Conservation (phyloP, 495 filamentous ascomycete genomes). For the Penicillium canescens region DNA sequence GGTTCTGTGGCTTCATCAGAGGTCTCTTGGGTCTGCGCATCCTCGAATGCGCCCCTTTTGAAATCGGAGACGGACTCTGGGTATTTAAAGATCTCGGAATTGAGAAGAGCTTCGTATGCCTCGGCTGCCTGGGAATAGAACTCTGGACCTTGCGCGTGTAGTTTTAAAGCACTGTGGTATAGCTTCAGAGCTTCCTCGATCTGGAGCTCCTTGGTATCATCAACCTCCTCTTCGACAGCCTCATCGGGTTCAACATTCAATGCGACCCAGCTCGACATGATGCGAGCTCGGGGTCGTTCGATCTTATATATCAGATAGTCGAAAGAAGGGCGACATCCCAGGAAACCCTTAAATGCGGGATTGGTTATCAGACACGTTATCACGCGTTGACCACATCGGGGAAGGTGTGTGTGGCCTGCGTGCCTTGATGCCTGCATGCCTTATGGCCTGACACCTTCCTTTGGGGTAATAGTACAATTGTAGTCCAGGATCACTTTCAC, state of each 20-base stretch:
- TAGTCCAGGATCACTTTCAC: slow-evolving; percentile 11
- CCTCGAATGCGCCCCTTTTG: slow-evolving; percentile 62
- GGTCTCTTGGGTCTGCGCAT: slow-evolving; percentile 50
- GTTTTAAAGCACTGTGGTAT: slow-evolving; percentile 88
- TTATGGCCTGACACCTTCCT: slow-evolving; percentile 25
- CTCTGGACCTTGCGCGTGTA: slow-evolving; percentile 81
- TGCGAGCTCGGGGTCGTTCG: slow-evolving; percentile 18
- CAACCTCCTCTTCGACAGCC: slow-evolving; percentile 84
- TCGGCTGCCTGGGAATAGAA: slow-evolving; percentile 74
- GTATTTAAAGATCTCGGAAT: slow-evolving; percentile 91
- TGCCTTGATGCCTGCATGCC: slow-evolving; percentile 25
- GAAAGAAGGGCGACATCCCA: slow-evolving; percentile 2
- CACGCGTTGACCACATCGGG: slow-evolving; percentile 39
- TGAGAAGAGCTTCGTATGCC: slow-evolving; percentile 82
- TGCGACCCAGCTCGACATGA: slow-evolving; percentile 65
- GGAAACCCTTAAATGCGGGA: slow-evolving; percentile 2
- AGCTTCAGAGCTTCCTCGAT: slow-evolving; percentile 97
- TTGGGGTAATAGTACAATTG: slow-evolving; percentile 6
- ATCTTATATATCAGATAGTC: neutral
- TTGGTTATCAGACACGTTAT: slow-evolving; percentile 22
- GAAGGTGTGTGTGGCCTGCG: slow-evolving; percentile 24
- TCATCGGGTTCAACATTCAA: slow-evolving; percentile 93
- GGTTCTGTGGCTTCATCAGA: slow-evolving; percentile 45
- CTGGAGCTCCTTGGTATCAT: slow-evolving; percentile 93
- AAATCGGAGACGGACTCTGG: slow-evolving; percentile 81